Evolutionary conservation across 441 rosid genomes (phyloP).

Genomic region (Erodium texanum): DNA sequence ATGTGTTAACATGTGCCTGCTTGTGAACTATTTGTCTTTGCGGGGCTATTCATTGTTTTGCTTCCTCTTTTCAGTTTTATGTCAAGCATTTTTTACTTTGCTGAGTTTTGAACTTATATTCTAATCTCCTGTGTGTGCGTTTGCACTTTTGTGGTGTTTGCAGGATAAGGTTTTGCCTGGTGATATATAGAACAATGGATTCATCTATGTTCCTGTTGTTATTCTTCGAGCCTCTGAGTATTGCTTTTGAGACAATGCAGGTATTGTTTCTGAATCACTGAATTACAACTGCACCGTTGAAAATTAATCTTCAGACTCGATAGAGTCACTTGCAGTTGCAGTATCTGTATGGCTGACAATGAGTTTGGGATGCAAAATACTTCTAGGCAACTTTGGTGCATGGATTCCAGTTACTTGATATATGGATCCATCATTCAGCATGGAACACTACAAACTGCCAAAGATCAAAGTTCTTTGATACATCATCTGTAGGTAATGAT

Average conservation of each 20-base stretch:
- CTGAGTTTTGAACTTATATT: neutral
- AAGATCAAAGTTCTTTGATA: constrained; percentile 58
- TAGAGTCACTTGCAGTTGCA: neutral
- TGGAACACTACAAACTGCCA: constrained; percentile 51
- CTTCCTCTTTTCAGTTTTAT: neutral
- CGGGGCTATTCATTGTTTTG: neutral
- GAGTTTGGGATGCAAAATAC: constrained; percentile 11
- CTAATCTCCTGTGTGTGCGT: neutral
- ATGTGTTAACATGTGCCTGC: neutral
- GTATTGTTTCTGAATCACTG: constrained; percentile 30
- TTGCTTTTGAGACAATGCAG: constrained; percentile 97
- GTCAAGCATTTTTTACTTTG: neutral
- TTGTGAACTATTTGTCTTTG: neutral
- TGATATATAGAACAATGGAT: constrained; percentile 45
- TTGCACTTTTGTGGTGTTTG: constrained; percentile 18
- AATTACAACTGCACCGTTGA: neutral
- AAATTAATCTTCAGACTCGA: constrained; percentile 3
- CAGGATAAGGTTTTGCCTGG: constrained; percentile 78
- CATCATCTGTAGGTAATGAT: constrained; percentile 52
- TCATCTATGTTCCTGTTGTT: constrained; percentile 70
- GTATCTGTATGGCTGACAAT: constrained; percentile 11
- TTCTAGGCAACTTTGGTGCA: constrained; percentile 83
- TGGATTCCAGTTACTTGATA: constrained; percentile 93
- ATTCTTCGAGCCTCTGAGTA: constrained; percentile 91
- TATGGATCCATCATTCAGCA: constrained; percentile 75